A percentile compares a stretch with the other conserved stretches of the same genome.
Evolutionary conservation across 345 rosid genomes (phyloP).

Genomic region (Atalantia buxifolia): DNA sequence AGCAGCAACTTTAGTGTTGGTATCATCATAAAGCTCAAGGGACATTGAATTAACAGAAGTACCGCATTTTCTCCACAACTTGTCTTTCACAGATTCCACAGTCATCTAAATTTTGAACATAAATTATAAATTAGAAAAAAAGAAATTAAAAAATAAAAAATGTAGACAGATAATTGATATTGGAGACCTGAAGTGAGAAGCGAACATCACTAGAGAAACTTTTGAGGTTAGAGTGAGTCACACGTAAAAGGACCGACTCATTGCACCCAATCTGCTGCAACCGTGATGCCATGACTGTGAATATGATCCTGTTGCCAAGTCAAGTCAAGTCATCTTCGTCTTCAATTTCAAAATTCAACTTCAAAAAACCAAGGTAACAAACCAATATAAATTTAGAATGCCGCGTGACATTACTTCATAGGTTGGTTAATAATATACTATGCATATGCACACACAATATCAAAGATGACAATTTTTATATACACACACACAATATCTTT

Average conservation of each 20-base stretch:
- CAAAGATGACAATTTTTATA: too few species aligned
- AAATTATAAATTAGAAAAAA: not conserved
- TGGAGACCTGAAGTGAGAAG: slow-evolving; percentile 66
- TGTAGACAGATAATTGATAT: not conserved
- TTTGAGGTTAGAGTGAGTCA: slow-evolving; percentile 81
- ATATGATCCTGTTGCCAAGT: too few species aligned
- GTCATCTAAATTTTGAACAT: slow-evolving; percentile 27
- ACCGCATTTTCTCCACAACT: slow-evolving; percentile 90
- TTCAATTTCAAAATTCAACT: too few species aligned
- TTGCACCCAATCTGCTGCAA: too few species aligned
- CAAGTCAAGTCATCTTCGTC: too few species aligned
- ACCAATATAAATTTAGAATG: too few species aligned
- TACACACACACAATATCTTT: too few species aligned
- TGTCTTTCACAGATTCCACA: slow-evolving; percentile 74
- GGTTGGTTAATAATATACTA: too few species aligned
- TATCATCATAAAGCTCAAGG: slow-evolving; percentile 79
- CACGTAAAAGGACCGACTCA: slow-evolving; percentile 52
- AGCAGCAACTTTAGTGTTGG: slow-evolving; percentile 50
- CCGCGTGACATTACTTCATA: too few species aligned
- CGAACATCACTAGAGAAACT: slow-evolving; percentile 63
- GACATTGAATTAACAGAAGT: slow-evolving; percentile 71
- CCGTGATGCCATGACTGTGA: too few species aligned
- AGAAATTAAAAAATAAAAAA: not conserved
- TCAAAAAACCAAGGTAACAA: too few species aligned
- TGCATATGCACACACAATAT: too few species aligned